Evolutionary conservation across 345 rosid genomes (phyloP).

Genomic region (Sapria himalayana): DNA sequence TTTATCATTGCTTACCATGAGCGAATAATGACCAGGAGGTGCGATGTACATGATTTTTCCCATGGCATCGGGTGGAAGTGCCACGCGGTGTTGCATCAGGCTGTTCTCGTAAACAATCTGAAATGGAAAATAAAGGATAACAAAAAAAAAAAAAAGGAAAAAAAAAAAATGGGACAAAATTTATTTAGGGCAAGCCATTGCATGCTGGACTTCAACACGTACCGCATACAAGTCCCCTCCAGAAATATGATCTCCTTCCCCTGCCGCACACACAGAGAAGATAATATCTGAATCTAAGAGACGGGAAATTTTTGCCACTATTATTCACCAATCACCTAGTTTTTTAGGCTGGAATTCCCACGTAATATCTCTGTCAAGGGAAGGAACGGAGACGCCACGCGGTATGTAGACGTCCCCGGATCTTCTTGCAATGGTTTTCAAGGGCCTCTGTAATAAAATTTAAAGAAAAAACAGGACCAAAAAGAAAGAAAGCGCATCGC

Average conservation of each 20-base stretch:
- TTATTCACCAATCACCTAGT: constrained; percentile 26
- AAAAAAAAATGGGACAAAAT: neutral
- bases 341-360: constrained; percentile 94
- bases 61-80: constrained; percentile 92
- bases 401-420: constrained; percentile 99
- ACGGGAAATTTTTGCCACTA: too few relatives aligned
- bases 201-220: constrained; percentile 18
- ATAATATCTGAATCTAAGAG: too few relatives aligned
- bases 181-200: neutral
- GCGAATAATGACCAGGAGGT: constrained; percentile 93
- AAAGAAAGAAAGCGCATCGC: too few relatives aligned
- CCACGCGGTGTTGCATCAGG: constrained; percentile 76
- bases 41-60: constrained; percentile 88
- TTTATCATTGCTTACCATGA: too few relatives aligned
- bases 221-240: constrained; percentile 98
- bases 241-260: constrained; percentile 89
- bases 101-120: constrained; percentile 94
- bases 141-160: constrained; percentile 2
- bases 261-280: constrained; percentile 26
- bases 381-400: constrained; percentile 97
- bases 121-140: constrained; percentile 9
- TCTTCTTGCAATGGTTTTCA: constrained; percentile 82
- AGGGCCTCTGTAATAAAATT: constrained; percentile 47
- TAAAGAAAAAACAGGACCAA: neutral
- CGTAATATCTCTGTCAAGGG: constrained; percentile 77